Evolutionary conservation across 495 filamentous ascomycete genomes (phyloP), one percentile per base, ranked within the genome.

Genomic region (Trichocladium antarcticum): DNA sequence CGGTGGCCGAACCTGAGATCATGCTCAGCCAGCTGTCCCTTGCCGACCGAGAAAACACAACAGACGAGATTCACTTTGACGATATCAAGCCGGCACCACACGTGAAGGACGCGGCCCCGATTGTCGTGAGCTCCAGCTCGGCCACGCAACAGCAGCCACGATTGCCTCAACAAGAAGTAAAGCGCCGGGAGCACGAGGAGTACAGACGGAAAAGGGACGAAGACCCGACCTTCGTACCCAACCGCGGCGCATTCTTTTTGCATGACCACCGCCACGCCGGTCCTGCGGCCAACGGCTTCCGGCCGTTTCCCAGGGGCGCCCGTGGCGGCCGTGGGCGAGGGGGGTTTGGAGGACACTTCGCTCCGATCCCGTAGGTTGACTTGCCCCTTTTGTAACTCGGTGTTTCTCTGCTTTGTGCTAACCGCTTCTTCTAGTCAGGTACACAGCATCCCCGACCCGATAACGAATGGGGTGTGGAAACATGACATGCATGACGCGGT

Each of bases 401-500:
- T 15, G 3, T 21, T 40, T 17, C 37, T 19, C n/a, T 53, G 49
- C 34, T 15, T 7, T 21, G 45, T 57, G 48, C 66, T 73, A 50
- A 73, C 66, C 60, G 50, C 27, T 47, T 27, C 46, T 55, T 55
- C 38, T 48, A 75, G 73, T 51, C 69, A 74, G 54, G 43, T 72
- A 37, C 64, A 68, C 20, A 72, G 64, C 51, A 53, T 69, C 16
- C 51, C 74, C 32, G 80, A 83, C 59, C 68, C 74, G 50, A 66
- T 76, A 27, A 77, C 80, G 8, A 82, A 83, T 64, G 77, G 82
- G 11, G 83, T 77, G 29, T 98, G 92, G 92, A 74, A 84, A 47
- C 92, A 98, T 61, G 92, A 98, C 68, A 85, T 98, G 68, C 92
- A 98, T 66, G 89, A 96, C 42, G 80, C 79, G 15, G 79, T 90